phyloP scores from a whole-genome alignment of 2,329 filamentous ascomycete genomes.

The Hortaea sp. region DNA sequence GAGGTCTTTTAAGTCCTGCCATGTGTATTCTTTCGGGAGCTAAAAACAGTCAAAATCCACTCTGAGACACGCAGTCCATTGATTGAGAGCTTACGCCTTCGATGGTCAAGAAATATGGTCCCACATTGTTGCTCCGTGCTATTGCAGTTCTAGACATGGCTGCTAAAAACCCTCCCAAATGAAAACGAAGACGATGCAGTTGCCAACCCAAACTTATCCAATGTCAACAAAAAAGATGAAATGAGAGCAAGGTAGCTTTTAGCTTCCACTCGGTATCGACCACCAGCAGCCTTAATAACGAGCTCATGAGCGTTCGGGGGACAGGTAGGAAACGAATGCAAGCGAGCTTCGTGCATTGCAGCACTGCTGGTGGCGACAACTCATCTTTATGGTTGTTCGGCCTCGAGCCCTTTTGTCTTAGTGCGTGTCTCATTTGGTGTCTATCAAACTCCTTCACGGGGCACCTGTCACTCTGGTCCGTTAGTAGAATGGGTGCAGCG shows the following conservation, averaged over 20 bases:
- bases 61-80: not conserved
- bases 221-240: not conserved
- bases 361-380: too few relatives aligned
- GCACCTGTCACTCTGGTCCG: too few relatives aligned
- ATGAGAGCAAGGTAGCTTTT: not conserved
- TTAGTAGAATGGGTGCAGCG: too few relatives aligned
- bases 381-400: too few relatives aligned
- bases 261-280: not conserved
- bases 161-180: not conserved
- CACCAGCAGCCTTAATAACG: not conserved
- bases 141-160: not conserved
- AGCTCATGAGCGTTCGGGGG: not conserved
- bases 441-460: too few relatives aligned
- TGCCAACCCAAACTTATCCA: not conserved
- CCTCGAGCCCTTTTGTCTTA: too few relatives aligned
- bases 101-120: constrained; percentile 8
- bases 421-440: too few relatives aligned
- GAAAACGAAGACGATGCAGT: not conserved
- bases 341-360: too few relatives aligned
- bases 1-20: constrained; percentile 24
- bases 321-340: too few relatives aligned
- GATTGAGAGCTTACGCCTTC: constrained; percentile 9
- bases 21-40: constrained; percentile 21
- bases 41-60: constrained; percentile 1
- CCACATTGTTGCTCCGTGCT: not conserved